Evolutionary conservation across 495 filamentous ascomycete species (phyloP), one percentile per base, ranked within the genome.

Genomic region (Poronia punctata): DNA sequence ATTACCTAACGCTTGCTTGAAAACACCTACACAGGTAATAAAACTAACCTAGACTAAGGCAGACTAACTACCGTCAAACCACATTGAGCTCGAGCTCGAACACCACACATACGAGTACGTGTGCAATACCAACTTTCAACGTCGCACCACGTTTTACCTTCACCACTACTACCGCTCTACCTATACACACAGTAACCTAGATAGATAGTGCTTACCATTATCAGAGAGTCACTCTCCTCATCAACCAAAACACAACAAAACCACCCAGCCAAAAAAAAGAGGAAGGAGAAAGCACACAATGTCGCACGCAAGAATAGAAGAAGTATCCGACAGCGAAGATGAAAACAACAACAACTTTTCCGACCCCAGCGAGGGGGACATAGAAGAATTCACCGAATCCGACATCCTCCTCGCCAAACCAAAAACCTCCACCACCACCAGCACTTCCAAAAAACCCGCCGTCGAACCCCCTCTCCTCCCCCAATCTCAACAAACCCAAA

Each of bases 281-380:
- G 29, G 11, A 24, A 10, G 14, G 11, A 26, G n/a, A 22, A 26
- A 26, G 10, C 23, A 30, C 62, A 70, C 55, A 22, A 95, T 95
- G 88, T 86, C 88, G 24, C 73, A 89, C 64, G 78, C 88, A 32
- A 82, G 79, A 29, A 78, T 97, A 56, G 90, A 97, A 72, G 90
- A 95, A 63, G 77, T 95, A 40, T 82, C 75, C 43, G 84, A 88
- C 59, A 76, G 74, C 38, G 76, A 97, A 72, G 89, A 95, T 64
- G 76, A 94, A 43, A 80, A 74, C 43, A 84, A 87, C 59, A 75
- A 73, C 34, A 75, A 79, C 44, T 76, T 82, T 57, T 80, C 86
- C 16, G 87, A 88, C 57, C 84, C 87, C 34, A 76, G 76, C 35
- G 82, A 88, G 42, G 72, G 67, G 50, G 75, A 83, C 62, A 75